These are phyloP conservation scores for Colletotrichum plurivorum DNA, from an alignment of 2,329 filamentous ascomycete genomes.

Conservation along the genomic window DNA sequence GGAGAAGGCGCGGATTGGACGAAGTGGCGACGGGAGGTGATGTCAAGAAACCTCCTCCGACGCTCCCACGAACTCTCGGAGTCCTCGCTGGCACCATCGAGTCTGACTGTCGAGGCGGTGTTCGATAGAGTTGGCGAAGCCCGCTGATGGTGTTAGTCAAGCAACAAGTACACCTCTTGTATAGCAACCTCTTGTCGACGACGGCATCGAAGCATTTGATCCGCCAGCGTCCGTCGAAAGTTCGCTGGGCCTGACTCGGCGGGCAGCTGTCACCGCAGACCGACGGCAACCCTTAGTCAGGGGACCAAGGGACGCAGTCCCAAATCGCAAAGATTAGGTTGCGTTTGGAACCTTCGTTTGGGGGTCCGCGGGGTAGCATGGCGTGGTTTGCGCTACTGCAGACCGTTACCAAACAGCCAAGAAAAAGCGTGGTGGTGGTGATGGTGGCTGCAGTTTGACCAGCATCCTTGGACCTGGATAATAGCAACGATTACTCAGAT, in stretches of 20 bases:
- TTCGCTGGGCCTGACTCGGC: constrained; percentile 10
- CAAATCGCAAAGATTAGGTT: constrained; percentile 26
- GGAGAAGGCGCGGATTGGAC: constrained; percentile 27
- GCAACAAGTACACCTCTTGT: background rate
- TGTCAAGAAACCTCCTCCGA: background rate
- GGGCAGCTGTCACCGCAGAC: background rate
- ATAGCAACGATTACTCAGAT: constrained; percentile 6
- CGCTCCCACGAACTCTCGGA: background rate
- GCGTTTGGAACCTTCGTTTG: constrained; percentile 8
- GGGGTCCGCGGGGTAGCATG: constrained; percentile 16
- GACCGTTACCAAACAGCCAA: constrained; percentile 15
- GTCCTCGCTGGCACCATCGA: constrained; percentile 1
- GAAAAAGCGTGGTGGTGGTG: background rate
- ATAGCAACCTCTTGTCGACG: constrained; percentile 8
- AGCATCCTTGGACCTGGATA: constrained; percentile 3
- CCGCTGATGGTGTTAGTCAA: constrained; percentile 9
- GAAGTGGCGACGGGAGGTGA: constrained; percentile 3
- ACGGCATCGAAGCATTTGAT: background rate
- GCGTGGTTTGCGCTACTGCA: background rate
- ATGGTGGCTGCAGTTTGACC: constrained; percentile 1
- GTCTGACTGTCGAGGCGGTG: constrained; percentile 3
- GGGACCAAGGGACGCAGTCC: constrained; percentile 1
- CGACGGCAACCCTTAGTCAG: constrained; percentile 7
- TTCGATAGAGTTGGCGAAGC: background rate
- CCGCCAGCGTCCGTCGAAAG: background rate